These are phyloP conservation scores for Lachancea nothofagi DNA, from an alignment of 805 yeast genomes.

Conservation along the genomic window DNA sequence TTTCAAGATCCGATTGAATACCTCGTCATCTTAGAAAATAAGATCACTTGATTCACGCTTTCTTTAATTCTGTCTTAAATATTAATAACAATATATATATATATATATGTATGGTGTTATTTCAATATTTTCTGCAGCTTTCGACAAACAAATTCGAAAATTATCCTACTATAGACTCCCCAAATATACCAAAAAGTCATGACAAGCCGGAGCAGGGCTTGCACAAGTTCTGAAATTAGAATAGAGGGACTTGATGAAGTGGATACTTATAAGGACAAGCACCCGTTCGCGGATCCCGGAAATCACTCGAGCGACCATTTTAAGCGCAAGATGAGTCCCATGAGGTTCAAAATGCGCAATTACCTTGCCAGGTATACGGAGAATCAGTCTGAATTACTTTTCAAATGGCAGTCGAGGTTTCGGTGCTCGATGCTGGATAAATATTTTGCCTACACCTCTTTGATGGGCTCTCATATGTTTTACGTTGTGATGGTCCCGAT, in stretches of 20 bases:
- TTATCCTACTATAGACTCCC: neutral
- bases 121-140: too few relatives aligned
- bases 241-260: slow-evolving; percentile 12
- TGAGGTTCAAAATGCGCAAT: slow-evolving; percentile 51
- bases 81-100: too few relatives aligned
- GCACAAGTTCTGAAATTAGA: neutral
- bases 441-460: slow-evolving; percentile 84
- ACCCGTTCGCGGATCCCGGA: slow-evolving; percentile 59
- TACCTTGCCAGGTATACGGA: slow-evolving; percentile 51
- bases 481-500: slow-evolving; percentile 85
- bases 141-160: neutral
- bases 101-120: too few relatives aligned
- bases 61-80: too few relatives aligned
- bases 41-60: too few relatives aligned
- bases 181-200: neutral
- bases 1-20: too few relatives aligned
- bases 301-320: slow-evolving; percentile 64
- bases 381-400: slow-evolving; percentile 58
- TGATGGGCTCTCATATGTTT: slow-evolving; percentile 88
- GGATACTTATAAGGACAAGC: slow-evolving; percentile 17
- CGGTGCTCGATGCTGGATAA: slow-evolving; percentile 53
- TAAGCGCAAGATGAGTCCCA: slow-evolving; percentile 47
- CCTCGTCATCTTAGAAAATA: too few relatives aligned
- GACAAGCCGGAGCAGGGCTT: slow-evolving; percentile 3
- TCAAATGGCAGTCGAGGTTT: slow-evolving; percentile 45